Percentiles rank a stretch among this genome's conserved stretches.
phyloP scores from a whole-genome alignment of 2,329 filamentous ascomycete genomes.

The Ceratocystiopsis sp. region DNA sequence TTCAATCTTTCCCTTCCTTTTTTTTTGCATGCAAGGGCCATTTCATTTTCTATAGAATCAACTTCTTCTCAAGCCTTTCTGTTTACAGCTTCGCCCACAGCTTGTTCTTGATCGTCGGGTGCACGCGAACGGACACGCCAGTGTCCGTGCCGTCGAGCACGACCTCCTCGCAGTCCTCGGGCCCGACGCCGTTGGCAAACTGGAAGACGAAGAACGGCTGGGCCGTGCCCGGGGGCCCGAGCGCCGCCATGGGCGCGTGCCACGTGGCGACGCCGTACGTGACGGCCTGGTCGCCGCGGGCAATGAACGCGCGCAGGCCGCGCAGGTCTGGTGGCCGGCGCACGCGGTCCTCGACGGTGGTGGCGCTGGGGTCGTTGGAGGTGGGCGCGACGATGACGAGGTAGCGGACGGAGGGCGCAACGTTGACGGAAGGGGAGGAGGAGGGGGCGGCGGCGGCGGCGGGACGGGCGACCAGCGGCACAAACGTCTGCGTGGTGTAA shows the following conservation, averaged over 20 bases:
- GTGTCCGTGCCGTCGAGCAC: constrained; percentile 14
- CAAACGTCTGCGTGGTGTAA: constrained; percentile 86
- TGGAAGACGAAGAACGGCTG: constrained; percentile 84
- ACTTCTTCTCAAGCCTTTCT: no score
- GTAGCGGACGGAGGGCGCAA: constrained; percentile 33
- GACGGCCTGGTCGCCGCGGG: constrained; percentile 62
- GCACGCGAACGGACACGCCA: constrained; percentile 1
- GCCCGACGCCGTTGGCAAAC: constrained; percentile 63
- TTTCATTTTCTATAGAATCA: no score
- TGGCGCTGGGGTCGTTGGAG: constrained; percentile 21
- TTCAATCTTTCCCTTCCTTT: no score
- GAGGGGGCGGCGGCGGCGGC: no score
- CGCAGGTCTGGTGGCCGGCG: constrained; percentile 55
- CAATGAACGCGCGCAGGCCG: constrained; percentile 60
- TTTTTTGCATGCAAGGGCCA: no score
- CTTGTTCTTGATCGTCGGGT: no score
- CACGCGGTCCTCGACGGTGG: constrained; percentile 28
- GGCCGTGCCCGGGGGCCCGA: constrained; percentile 40
- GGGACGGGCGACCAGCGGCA: constrained; percentile 43
- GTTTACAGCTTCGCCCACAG: no score
- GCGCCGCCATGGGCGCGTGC: constrained; percentile 89
- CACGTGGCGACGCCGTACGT: constrained; percentile 87
- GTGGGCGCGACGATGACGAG: constrained; percentile 82
- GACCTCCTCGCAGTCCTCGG: constrained; percentile 82
- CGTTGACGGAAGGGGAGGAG: neutral